Percentiles rank a stretch among this genome's conserved stretches.
phyloP scores from a whole-genome alignment of 208 protist species.

The Eutreptiella sp. region DNA sequence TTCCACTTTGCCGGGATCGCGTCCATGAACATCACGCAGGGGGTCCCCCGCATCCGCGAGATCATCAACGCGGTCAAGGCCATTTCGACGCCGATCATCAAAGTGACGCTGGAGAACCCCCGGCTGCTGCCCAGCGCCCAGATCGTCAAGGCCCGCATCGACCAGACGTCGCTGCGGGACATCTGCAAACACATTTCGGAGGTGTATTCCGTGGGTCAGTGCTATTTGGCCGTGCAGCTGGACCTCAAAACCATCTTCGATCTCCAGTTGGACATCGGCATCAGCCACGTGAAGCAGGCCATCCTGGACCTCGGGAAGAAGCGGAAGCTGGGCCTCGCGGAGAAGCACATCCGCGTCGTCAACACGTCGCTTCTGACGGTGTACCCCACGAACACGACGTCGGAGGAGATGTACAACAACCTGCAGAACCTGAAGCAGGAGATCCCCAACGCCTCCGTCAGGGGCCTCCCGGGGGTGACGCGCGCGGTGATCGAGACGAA shows the following conservation, averaged over 20 bases:
- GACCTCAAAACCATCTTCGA: constrained; percentile 76
- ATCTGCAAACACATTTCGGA: constrained; percentile 71
- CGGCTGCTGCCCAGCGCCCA: constrained; percentile 39
- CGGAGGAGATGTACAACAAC: constrained; percentile 55
- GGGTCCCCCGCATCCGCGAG: constrained; percentile 95
- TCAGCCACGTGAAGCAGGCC: constrained; percentile 57
- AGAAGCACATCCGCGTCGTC: constrained; percentile 57
- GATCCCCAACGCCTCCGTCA: constrained; percentile 79
- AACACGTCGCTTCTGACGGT: constrained; percentile 59
- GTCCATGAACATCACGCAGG: constrained; percentile 96
- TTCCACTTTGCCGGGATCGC: constrained; percentile 99
- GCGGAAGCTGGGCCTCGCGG: constrained; percentile 74
- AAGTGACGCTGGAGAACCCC: constrained; percentile 60
- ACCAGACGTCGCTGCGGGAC: constrained; percentile 82
- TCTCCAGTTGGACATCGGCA: constrained; percentile 84
- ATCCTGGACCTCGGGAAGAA: constrained; percentile 64
- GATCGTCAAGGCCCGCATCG: constrained; percentile 77
- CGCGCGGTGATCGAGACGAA: constrained; percentile 87
- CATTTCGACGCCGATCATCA: constrained; percentile 98
- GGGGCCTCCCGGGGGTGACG: constrained; percentile 83
- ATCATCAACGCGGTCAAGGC: constrained; percentile 98
- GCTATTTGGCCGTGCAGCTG: constrained; percentile 86
- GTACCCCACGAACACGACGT: constrained; percentile 50
- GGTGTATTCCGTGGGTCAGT: constrained; percentile 61
- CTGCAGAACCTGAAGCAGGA: constrained; percentile 72